phyloP scores from a whole-genome alignment of 768 basidiomycete species.

The Leccinum aurantiacum region DNA sequence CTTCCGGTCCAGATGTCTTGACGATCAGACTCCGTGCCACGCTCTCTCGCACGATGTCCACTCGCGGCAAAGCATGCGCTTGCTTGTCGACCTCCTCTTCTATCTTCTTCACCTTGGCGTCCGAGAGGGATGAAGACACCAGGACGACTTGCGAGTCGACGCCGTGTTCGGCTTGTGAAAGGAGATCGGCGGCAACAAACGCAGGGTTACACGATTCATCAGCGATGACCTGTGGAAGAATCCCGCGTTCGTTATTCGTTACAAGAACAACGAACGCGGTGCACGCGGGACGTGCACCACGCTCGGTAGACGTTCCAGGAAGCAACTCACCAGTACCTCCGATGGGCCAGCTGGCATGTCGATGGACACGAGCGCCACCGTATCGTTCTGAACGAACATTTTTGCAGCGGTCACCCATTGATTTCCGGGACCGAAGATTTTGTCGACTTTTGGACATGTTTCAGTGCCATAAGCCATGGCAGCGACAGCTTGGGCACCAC shows the following conservation, averaged over 20 bases:
- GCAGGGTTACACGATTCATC: constrained; percentile 83
- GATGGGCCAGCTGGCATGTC: constrained; percentile 99
- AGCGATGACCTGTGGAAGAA: constrained; percentile 75
- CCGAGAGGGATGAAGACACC: constrained; percentile 70
- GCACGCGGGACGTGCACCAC: constrained; percentile 63
- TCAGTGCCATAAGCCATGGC: constrained; percentile 97
- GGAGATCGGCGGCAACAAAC: constrained; percentile 93
- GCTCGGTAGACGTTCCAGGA: constrained; percentile 36
- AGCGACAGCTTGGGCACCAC: constrained; percentile 94
- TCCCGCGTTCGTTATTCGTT: constrained; percentile 32
- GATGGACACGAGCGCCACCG: constrained; percentile 92
- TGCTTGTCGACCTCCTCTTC: constrained; percentile 86
- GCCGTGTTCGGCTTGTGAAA: constrained; percentile 98
- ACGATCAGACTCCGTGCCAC: constrained; percentile 91
- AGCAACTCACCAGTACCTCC: constrained; percentile 80
- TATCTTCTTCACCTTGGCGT: constrained; percentile 64
- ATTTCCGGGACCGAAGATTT: constrained; percentile 98
- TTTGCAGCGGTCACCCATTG: constrained; percentile 99
- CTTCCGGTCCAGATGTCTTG: constrained; percentile 58
- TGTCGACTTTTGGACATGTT: constrained; percentile 96
- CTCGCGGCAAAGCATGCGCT: constrained; percentile 81
- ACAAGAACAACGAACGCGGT: constrained; percentile 42
- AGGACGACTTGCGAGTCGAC: constrained; percentile 98
- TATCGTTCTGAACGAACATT: constrained; percentile 99
- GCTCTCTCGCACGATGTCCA: constrained; percentile 88